Percentiles rank a stretch among this genome's conserved stretches.
Conservation (phyloP, 1,284 basidiomycete genomes). For the Pterula multifida region DNA sequence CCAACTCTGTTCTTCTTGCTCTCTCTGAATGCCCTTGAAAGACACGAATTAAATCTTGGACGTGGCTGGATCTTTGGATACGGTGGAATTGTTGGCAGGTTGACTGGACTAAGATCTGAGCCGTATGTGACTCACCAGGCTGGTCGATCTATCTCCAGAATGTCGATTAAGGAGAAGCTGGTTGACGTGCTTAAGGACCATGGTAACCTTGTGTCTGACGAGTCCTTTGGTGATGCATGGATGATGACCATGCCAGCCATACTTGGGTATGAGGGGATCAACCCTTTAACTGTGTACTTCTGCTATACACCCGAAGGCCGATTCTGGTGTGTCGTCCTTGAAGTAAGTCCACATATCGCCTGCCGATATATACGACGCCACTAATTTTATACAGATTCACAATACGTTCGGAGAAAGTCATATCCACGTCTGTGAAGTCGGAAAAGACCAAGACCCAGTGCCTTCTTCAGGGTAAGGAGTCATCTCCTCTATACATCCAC, state of each 20-base stretch:
- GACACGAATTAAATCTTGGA: conserved; percentile 32
- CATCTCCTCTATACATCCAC: not conserved
- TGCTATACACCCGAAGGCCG: conserved; percentile 32
- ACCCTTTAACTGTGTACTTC: conserved; percentile 67
- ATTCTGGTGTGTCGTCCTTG: conserved; percentile 45
- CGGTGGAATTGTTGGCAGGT: conserved; percentile 26
- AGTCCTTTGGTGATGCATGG: conserved; percentile 40
- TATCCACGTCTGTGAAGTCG: conserved; percentile 41
- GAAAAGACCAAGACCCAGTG: conserved; percentile 28
- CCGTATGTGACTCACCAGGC: conserved; percentile 32
- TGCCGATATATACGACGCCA: not conserved
- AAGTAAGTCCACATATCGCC: conserved; percentile 23
- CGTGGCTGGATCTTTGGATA: conserved; percentile 43
- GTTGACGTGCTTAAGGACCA: conserved; percentile 21
- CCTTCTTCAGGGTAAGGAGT: conserved; percentile 24
- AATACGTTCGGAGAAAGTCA: conserved; percentile 73
- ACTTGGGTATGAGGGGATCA: conserved; percentile 61
- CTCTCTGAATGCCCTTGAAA: conserved; percentile 47
- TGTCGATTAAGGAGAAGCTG: conserved; percentile 28
- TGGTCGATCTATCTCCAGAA: conserved; percentile 3
- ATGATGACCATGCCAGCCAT: conserved; percentile 69
- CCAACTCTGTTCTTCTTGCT: conserved; percentile 50
- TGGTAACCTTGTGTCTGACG: conserved; percentile 14
- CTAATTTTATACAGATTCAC: conserved; percentile 33
- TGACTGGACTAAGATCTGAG: conserved; percentile 34